A percentile compares a stretch with the other conserved stretches of the same genome.
phyloP scores from a whole-genome alignment of 768 basidiomycete genomes.

The Lactarius hengduanensis region DNA sequence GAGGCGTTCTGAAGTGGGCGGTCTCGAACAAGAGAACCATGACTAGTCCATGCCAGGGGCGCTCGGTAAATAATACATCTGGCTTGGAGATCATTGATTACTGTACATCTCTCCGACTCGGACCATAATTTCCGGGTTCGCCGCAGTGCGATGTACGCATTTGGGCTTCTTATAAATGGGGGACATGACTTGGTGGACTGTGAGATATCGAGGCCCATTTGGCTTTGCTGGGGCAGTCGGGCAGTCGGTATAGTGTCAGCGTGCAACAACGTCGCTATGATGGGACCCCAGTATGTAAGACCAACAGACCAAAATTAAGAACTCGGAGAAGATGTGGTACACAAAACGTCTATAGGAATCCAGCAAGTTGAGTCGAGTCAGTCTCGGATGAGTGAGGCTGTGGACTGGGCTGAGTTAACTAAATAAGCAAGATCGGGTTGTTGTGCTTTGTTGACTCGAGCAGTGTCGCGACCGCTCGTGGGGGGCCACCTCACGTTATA shows the following conservation, averaged over 20 bases:
- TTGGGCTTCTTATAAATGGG: neutral
- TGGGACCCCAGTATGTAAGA: neutral
- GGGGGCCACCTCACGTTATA: slow-evolving; percentile 16
- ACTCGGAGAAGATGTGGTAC: neutral
- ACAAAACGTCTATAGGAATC: neutral
- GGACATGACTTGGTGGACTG: neutral
- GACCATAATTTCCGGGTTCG: neutral
- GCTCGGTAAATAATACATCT: neutral
- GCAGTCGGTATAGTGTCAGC: neutral
- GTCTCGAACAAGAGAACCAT: neutral
- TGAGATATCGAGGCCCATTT: neutral
- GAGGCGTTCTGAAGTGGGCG: neutral
- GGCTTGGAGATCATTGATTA: neutral
- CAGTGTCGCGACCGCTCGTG: neutral
- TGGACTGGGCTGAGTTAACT: neutral
- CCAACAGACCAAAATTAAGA: neutral
- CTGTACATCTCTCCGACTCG: neutral
- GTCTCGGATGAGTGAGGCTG: neutral
- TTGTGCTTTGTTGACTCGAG: slow-evolving; percentile 28
- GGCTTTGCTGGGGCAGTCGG: neutral
- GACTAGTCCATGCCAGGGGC: neutral
- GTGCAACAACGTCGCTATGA: neutral
- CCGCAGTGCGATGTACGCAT: neutral
- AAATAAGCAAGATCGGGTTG: slow-evolving; percentile 21
- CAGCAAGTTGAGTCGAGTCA: neutral